Base-by-base conservation (phyloP, 2,329 filamentous ascomycete species). In the Cercospora brassicicola region DNA sequence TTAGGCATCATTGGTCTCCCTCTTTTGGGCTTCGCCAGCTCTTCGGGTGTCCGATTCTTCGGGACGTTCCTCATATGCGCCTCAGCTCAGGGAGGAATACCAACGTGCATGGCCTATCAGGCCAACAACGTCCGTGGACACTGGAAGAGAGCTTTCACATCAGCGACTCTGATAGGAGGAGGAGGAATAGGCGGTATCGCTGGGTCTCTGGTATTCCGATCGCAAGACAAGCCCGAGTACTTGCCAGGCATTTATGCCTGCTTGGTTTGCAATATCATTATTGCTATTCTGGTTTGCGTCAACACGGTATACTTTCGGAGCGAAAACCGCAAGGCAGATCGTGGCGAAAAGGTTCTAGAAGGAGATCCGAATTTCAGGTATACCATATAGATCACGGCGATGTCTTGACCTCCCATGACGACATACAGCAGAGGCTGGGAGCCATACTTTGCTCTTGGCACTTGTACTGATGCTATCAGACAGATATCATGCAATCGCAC, bases 1-100 rank as follows among this genome's bases (percentile, higher is more conserved):
- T 89, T 93, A 82, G 91, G 69, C 2, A 66, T 71, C 15, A 31
- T 69, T 7, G 69, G 69, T 5, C 31, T 71, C 11, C 67, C 64
- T 33, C 67, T 71, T 65, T 61, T 65, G 4, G 91, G 90, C 28
- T 94, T 89, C 82, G 83, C 86, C 48, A 75, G 79, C 23, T 84
- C 79, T 71, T 73, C 86, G 2, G 83, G 77, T 1, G 86, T 88
- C 7, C 86, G 90, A 59, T 93, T 92, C 79, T 88, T 92, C 69
- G 91, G 90, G 62, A 85, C 92, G 64, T 94, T 93, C 80, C 81
- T 94, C 45, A 85, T 88, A 26, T 90, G 90, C 0, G 90, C 90
- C 0, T 91, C 90, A 7, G 88, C 89, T 70, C 93, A 92, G 78
- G 86, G 88, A 68, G 94, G 94, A 75, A 84, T 93, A 3, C 91